These are phyloP conservation scores for Bretschneidera sinensis DNA, from an alignment of 345 rosid genomes.

Conservation along the genomic window DNA sequence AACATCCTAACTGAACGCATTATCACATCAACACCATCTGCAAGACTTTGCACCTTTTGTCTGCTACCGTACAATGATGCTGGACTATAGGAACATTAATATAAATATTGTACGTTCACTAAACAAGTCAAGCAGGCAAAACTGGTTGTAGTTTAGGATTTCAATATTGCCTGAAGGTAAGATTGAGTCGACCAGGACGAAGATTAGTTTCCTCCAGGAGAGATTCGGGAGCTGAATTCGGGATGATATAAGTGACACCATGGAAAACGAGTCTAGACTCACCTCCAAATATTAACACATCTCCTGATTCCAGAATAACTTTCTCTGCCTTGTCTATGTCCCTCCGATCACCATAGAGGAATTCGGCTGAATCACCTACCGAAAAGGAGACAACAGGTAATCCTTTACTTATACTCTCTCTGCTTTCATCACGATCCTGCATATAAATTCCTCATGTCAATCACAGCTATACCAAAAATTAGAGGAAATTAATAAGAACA, in stretches of 20 bases:
- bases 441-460: background rate
- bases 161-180: slow-evolving; percentile 51
- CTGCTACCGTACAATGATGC: too few relatives aligned
- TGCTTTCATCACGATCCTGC: slow-evolving; percentile 61
- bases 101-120: background rate
- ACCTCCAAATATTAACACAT: slow-evolving; percentile 64
- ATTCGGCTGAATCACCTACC: slow-evolving; percentile 54
- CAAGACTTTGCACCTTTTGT: too few relatives aligned
- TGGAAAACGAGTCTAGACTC: slow-evolving; percentile 51
- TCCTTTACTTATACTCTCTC: slow-evolving; percentile 32
- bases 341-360: slow-evolving; percentile 40
- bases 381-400: slow-evolving; percentile 57
- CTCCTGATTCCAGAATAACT: slow-evolving; percentile 44
- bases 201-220: slow-evolving; percentile 36
- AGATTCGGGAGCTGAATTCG: slow-evolving; percentile 35
- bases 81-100: background rate
- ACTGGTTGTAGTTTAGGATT: background rate
- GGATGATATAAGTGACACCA: slow-evolving; percentile 39
- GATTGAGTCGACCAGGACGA: slow-evolving; percentile 54
- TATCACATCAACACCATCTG: too few relatives aligned
- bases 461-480: too few relatives aligned
- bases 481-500: background rate
- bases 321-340: slow-evolving; percentile 31
- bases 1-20: too few relatives aligned
- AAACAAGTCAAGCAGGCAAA: background rate